phyloP scores from a whole-genome alignment of 345 rosid genomes.

The Populus simonii region DNA sequence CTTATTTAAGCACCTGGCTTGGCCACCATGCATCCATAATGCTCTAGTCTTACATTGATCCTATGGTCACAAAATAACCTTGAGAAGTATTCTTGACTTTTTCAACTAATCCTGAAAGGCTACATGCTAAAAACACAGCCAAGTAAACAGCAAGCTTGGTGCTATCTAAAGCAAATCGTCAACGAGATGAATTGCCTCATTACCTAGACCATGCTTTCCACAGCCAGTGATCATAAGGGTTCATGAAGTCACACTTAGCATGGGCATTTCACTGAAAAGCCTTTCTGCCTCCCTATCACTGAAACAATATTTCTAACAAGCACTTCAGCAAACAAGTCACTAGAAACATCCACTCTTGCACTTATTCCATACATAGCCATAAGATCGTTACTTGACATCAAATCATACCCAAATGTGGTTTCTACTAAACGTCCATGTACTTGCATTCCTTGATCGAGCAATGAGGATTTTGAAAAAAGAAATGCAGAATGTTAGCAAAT shows the following conservation, averaged over 20 bases:
- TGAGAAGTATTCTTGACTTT: slow-evolving; percentile 51
- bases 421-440: slow-evolving; percentile 39
- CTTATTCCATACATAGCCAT: slow-evolving; percentile 55
- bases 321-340: slow-evolving; percentile 46
- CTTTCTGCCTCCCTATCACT: slow-evolving; percentile 59
- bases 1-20: slow-evolving; percentile 54
- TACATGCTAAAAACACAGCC: slow-evolving; percentile 73
- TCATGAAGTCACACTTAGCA: slow-evolving; percentile 65
- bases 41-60: slow-evolving; percentile 57
- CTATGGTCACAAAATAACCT: slow-evolving; percentile 33
- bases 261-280: slow-evolving; percentile 45
- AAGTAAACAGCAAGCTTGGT: slow-evolving; percentile 63
- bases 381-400: slow-evolving; percentile 42
- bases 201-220: slow-evolving; percentile 75
- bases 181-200: slow-evolving; percentile 46
- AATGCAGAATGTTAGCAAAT: slow-evolving; percentile 41
- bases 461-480: slow-evolving; percentile 20
- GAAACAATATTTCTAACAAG: slow-evolving; percentile 45
- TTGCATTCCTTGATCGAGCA: slow-evolving; percentile 43
- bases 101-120: slow-evolving; percentile 64
- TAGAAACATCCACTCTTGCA: slow-evolving; percentile 19
- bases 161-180: slow-evolving; percentile 42
- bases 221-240: slow-evolving; percentile 78
- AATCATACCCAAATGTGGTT: slow-evolving; percentile 34
- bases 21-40: slow-evolving; percentile 65